Evolutionary conservation across 345 rosid genomes (phyloP).

Genomic region (Linum usitatissimum): DNA sequence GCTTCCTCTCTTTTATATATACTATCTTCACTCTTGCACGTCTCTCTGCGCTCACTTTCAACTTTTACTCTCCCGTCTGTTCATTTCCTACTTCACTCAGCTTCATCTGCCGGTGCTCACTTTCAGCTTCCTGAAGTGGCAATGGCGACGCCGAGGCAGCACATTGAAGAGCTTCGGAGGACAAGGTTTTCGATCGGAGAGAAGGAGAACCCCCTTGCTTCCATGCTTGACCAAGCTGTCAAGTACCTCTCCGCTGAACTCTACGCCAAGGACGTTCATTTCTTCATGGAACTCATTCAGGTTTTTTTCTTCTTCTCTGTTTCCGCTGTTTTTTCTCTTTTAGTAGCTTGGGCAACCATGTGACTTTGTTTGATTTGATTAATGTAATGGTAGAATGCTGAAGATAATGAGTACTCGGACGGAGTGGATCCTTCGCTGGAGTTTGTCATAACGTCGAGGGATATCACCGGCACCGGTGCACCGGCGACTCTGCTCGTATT

Average conservation of each 20-base stretch:
- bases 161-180: slow-evolving; percentile 42
- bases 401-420: slow-evolving; percentile 55
- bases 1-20: no score
- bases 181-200: slow-evolving; percentile 49
- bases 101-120: no score
- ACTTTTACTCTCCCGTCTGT: no score
- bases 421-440: slow-evolving; percentile 64
- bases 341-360: no score
- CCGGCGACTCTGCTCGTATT: slow-evolving; percentile 51
- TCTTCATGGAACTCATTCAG: slow-evolving; percentile 72
- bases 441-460: slow-evolving; percentile 55
- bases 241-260: slow-evolving; percentile 58
- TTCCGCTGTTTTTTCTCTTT: neutral
- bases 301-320: slow-evolving; percentile 15
- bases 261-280: slow-evolving; percentile 56
- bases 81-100: neutral
- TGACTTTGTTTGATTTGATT: no score
- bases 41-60: no score
- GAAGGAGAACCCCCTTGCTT: slow-evolving; percentile 31
- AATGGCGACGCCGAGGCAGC: slow-evolving; percentile 32
- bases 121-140: neutral
- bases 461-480: slow-evolving; percentile 60
- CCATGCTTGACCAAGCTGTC: slow-evolving; percentile 54
- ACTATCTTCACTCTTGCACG: no score
- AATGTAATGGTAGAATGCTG: slow-evolving; percentile 40